Base-by-base conservation (phyloP, 1,284 basidiomycete genomes). In the Ceratobasidium sp. region DNA sequence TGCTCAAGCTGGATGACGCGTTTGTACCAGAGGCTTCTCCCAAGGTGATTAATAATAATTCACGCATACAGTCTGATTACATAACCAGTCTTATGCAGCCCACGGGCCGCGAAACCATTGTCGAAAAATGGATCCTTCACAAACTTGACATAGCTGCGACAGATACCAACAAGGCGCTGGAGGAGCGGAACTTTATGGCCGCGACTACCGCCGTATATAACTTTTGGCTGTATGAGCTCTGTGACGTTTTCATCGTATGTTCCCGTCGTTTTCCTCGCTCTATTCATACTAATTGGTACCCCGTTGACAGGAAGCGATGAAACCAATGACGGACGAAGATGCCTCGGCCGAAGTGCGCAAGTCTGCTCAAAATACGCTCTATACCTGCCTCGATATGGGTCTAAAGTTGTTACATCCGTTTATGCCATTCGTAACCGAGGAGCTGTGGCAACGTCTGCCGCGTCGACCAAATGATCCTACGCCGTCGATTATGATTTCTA, bases 341-440 rank as follows among this genome's bases (percentile, higher is more conserved):
- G 92, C 92, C 0, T 88, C 92, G 23, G 82, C 86, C 1, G 88
- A 87, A 23, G 90, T 89, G 23, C 90, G 92, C 76, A 88, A 87
- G 67, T 98, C 96, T 7, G 95, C 97, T 15, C 97, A 98, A 84
- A 95, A 99, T 86, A 99, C 97, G 0, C 87, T 99, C 64, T 99
- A 99, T 85, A 97, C 94, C 15, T 97, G 96, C 84, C 88, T 99
- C 56, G 98, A 99, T 82, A 87, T 92, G 77, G 98, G 97, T 13
- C 87, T 99, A 70, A 91, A 93, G 66, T 88, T 99, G 10, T 88
- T 99, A 15, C 98, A 99, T 85, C 97, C 98, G 1, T 97, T 99
- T 87, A 99, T 99, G 98, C 98, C 98, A 1, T 99, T 94, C 85
- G 96, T 99, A 59, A 99, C 97, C 1, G 98, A 99, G 86, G 98